Conservation (phyloP, 441 rosid genomes). For the Jatropha multifida region DNA sequence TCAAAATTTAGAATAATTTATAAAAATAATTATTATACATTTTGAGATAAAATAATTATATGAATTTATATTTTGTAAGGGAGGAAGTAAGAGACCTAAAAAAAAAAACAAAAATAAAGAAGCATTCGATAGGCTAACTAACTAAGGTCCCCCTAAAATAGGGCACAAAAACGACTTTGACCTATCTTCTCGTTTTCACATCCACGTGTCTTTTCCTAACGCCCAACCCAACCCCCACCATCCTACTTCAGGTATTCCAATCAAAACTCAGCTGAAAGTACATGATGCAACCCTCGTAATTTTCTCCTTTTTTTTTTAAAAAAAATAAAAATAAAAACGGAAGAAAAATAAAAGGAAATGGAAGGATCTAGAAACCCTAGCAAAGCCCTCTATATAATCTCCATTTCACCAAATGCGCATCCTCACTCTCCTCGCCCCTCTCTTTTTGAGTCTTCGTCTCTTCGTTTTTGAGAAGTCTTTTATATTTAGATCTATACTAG, state of each 20-base stretch:
- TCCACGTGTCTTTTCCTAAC: not conserved
- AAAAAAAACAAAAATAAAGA: too few relatives aligned
- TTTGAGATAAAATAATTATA: too few relatives aligned
- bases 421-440: not conserved
- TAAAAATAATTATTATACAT: too few relatives aligned
- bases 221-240: not conserved
- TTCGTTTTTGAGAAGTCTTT: not conserved
- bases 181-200: not conserved
- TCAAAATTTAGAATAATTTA: too few relatives aligned
- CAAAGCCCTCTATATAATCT: conserved; percentile 15
- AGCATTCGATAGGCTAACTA: too few relatives aligned
- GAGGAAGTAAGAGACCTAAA: too few relatives aligned
- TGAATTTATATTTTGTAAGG: too few relatives aligned
- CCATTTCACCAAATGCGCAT: not conserved
- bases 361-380: conserved; percentile 52
- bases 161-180: not conserved
- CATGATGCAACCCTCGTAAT: too few relatives aligned
- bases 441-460: not conserved
- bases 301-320: not conserved
- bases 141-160: too few relatives aligned
- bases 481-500: not conserved
- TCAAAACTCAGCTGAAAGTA: not conserved
- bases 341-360: not conserved
- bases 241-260: not conserved
- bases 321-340: not conserved